These are phyloP conservation scores for Diplodia sapinea DNA, from an alignment of 2,329 filamentous ascomycete genomes.

Conservation along the genomic window DNA sequence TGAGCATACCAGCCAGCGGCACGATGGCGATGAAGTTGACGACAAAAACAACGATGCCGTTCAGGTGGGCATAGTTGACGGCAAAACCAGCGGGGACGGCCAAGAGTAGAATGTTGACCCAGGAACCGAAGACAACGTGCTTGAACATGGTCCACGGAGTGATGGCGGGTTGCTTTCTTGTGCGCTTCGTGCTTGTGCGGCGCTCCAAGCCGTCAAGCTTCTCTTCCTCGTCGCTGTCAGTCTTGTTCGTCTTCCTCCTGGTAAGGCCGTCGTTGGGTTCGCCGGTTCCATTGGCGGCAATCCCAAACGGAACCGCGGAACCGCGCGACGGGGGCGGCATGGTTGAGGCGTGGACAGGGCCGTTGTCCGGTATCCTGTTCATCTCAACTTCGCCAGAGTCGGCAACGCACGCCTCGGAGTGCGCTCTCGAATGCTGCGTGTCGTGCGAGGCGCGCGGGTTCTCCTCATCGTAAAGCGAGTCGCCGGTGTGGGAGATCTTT, in stretches of 20 bases:
- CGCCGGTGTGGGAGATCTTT: conserved; percentile 26
- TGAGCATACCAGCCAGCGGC: conserved; percentile 83
- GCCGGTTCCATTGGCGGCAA: not conserved
- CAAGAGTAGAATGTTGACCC: conserved; percentile 83
- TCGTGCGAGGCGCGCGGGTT: conserved; percentile 33
- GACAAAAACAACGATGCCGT: conserved; percentile 66
- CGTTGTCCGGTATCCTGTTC: not conserved
- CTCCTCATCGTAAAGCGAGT: conserved; percentile 39
- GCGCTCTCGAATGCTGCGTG: conserved; percentile 12
- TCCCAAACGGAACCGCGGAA: conserved; percentile 2
- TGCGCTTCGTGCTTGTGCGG: conserved; percentile 17
- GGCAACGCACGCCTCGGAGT: conserved; percentile 20
- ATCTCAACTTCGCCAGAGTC: conserved; percentile 7
- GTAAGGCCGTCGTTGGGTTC: conserved; percentile 16
- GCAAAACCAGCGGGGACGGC: conserved; percentile 79
- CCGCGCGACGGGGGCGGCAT: conserved; percentile 20
- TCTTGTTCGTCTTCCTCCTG: conserved; percentile 4
- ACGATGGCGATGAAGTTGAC: conserved; percentile 95
- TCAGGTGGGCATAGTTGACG: conserved; percentile 67
- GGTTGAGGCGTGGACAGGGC: conserved; percentile 14
- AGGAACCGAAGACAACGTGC: conserved; percentile 78
- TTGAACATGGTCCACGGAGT: conserved; percentile 61
- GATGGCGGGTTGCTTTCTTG: conserved; percentile 35
- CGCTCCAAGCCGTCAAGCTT: conserved; percentile 3
- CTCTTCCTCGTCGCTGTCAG: conserved; percentile 4